These are phyloP conservation scores for Leishmania guyanensis DNA, from an alignment of 208 protist species.

Conservation along the genomic window DNA sequence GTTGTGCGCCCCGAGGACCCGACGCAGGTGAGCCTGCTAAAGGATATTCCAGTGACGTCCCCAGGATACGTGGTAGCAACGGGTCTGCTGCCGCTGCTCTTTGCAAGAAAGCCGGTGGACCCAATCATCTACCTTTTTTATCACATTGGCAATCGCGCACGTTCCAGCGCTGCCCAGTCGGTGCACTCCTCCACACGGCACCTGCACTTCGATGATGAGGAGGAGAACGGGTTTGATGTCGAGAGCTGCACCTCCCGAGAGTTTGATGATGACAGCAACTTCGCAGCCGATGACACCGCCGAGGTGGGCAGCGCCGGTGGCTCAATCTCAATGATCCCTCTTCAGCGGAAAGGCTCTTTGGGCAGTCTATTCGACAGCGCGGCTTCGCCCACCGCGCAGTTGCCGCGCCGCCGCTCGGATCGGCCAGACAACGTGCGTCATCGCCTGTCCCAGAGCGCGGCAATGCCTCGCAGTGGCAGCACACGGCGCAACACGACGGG, in stretches of 20 bases:
- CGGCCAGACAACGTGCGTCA: constrained; percentile 10
- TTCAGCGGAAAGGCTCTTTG: constrained; percentile 37
- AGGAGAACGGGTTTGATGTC: constrained; percentile 23
- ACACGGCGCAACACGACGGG: constrained; percentile 4
- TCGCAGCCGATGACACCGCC: constrained; percentile 22
- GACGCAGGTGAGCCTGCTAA: constrained; percentile 48
- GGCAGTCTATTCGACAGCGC: constrained; percentile 28
- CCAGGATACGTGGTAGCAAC: constrained; percentile 51
- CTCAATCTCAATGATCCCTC: constrained; percentile 12
- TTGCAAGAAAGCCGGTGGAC: constrained; percentile 62
- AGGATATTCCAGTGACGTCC: constrained; percentile 43
- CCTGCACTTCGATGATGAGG: constrained; percentile 23
- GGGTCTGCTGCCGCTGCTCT: constrained; percentile 46
- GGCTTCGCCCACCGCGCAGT: not conserved
- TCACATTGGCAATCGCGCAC: constrained; percentile 44
- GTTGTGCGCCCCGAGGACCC: constrained; percentile 44
- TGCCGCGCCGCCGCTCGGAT: constrained; percentile 22
- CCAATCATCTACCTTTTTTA: constrained; percentile 75
- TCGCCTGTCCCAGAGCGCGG: constrained; percentile 5
- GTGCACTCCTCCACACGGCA: constrained; percentile 41
- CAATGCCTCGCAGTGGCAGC: constrained; percentile 21
- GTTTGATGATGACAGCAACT: constrained; percentile 39
- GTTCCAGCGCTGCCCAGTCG: constrained; percentile 39
- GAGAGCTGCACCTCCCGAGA: constrained; percentile 55
- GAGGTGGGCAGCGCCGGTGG: constrained; percentile 23